A percentile compares a stretch with the other conserved stretches of the same genome.
Conservation (phyloP, 805 yeast species). For the Candida montana region DNA sequence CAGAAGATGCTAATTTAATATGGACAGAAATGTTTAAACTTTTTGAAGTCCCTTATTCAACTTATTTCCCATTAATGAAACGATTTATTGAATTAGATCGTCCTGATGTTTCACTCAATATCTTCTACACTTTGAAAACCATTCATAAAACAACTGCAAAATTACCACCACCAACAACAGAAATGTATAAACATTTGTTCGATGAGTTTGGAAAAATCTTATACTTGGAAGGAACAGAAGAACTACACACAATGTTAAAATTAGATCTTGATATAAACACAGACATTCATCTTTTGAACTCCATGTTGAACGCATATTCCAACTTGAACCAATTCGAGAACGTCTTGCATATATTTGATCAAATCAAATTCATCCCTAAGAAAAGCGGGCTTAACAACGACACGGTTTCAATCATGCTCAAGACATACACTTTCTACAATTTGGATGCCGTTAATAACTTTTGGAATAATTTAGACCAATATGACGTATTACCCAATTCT, state of each 20-base stretch:
- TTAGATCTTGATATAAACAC: slow-evolving; percentile 54
- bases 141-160: slow-evolving; percentile 47
- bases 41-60: slow-evolving; percentile 52
- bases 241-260: slow-evolving; percentile 57
- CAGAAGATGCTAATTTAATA: slow-evolving; percentile 48
- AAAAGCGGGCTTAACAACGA: slow-evolving; percentile 52
- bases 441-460: slow-evolving; percentile 52
- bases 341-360: slow-evolving; percentile 55
- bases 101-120: slow-evolving; percentile 55
- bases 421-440: slow-evolving; percentile 49
- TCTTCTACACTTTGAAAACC: slow-evolving; percentile 56
- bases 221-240: slow-evolving; percentile 62
- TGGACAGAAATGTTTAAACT: slow-evolving; percentile 52
- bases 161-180: slow-evolving; percentile 43
- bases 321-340: slow-evolving; percentile 49
- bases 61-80: slow-evolving; percentile 53
- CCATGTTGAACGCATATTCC: slow-evolving; percentile 59
- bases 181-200: slow-evolving; percentile 57
- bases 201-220: slow-evolving; percentile 51
- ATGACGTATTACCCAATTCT: slow-evolving; percentile 46
- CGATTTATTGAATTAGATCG: slow-evolving; percentile 48
- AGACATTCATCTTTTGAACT: slow-evolving; percentile 54
- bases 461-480: slow-evolving; percentile 50
- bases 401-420: slow-evolving; percentile 62
- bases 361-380: slow-evolving; percentile 49